Percentiles rank a stretch among this genome's conserved stretches.
These are phyloP conservation scores for Gynostemma pentaphyllum DNA, from an alignment of 306 rosid species.

Conservation along the genomic window DNA sequence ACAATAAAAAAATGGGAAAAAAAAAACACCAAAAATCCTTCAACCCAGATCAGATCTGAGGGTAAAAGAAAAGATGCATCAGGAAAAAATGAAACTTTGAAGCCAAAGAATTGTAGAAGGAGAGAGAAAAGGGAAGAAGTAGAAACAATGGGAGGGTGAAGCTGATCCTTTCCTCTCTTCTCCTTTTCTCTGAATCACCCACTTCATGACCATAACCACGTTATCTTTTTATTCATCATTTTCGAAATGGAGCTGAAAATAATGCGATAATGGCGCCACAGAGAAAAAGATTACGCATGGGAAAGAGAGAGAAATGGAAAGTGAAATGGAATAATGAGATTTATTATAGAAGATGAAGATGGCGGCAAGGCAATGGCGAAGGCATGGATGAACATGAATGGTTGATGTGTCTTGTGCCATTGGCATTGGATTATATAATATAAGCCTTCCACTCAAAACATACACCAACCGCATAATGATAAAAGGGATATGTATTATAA, in stretches of 20 bases:
- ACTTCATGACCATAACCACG: not conserved
- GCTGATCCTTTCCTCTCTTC: not conserved
- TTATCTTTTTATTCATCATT: not conserved
- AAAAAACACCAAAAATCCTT: constrained; percentile 1
- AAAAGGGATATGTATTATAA: no score
- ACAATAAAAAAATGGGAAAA: not conserved
- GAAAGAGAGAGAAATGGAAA: no score
- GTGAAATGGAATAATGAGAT: not conserved
- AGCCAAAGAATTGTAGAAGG: not conserved
- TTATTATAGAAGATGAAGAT: not conserved
- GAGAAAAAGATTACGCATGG: not conserved
- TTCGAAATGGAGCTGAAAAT: not conserved
- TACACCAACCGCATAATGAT: no score
- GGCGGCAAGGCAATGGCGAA: not conserved
- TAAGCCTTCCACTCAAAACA: no score
- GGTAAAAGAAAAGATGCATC: not conserved
- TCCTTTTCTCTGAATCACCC: not conserved
- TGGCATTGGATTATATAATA: no score
- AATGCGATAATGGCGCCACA: constrained; percentile 1
- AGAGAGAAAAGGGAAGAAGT: not conserved
- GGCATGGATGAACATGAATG: not conserved
- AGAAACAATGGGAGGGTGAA: no score
- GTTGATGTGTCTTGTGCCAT: no score
- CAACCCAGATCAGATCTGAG: constrained; percentile 7
- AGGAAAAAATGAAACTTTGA: not conserved